Base-by-base conservation (phyloP, 2,329 filamentous ascomycete species). In the Coniosporium tulheliwenetii region DNA sequence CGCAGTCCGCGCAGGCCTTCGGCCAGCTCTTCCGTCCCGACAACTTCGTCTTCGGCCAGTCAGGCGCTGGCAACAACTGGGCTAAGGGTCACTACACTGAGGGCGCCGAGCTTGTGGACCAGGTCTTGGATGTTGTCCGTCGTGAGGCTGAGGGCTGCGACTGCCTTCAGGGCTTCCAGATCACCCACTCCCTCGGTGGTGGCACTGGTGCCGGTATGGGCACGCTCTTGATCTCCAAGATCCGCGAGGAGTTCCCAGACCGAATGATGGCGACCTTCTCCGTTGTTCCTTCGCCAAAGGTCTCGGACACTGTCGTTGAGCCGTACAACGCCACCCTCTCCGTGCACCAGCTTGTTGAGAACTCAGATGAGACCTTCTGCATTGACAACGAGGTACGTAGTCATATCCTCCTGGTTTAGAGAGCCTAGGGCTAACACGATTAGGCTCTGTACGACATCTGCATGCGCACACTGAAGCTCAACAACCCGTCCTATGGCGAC, bases 181-280 rank as follows among this genome's bases (percentile, higher is more conserved):
- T 98, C 73, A 98, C 91, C 64, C 91, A 98, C 83, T 96, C 91
- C 41, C 87, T 96, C 51, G 91, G 91, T 81, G 91, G 91, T 83
- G 91, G 91, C 80, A 98, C 91, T 59, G 91, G 91, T 86, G 89
- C 91, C 58, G 91, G 91, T 83, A 98, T 98, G 91, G 91, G 91
- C 73, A 98, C 91, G 46, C 79, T 98, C 60, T 72, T 98, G 65
- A 96, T 96, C 77, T 95, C 87, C 73, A 98, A 98, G 84, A 96
- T 96, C 68, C 91, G 91, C 59, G 91, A 98, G 75, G 91, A 96
- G 73, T 96, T 96, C 75, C 91, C 91, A 62, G 91, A 98, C 76
- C 85, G 91, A 62, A 98, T 98, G 91, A 98, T 96, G 91, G 87
- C 91, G 54, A 98, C 91, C 52, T 98, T 95, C 80, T 96, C 91